A percentile compares a stretch with the other conserved stretches of the same genome.
Conservation (phyloP, 1,284 basidiomycete species). For the Lentinus polychrous region DNA sequence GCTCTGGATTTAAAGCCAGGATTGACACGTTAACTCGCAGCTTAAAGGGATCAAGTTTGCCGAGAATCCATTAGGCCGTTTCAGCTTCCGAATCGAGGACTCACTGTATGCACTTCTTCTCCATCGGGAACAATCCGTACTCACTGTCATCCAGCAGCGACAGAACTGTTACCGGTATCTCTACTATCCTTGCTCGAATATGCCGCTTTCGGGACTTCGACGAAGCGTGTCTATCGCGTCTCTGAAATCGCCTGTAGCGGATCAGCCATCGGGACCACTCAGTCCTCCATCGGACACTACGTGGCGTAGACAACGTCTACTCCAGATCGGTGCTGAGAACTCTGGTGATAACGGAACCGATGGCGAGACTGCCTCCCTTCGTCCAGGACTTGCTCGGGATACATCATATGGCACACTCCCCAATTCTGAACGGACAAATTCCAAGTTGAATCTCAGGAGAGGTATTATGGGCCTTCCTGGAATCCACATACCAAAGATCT, state of each 20-base stretch:
- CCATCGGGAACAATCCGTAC: too few species aligned
- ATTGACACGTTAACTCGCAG: too few species aligned
- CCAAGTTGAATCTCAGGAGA: slow-evolving; percentile 26
- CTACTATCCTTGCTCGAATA: not conserved
- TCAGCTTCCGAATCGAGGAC: too few species aligned
- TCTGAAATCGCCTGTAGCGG: slow-evolving; percentile 8
- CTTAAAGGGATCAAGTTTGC: too few species aligned
- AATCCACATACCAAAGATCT: slow-evolving; percentile 27
- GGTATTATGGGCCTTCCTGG: slow-evolving; percentile 29
- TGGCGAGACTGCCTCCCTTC: slow-evolving; percentile 23
- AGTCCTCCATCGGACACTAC: slow-evolving; percentile 33
- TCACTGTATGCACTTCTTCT: too few species aligned
- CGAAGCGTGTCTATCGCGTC: slow-evolving; percentile 1
- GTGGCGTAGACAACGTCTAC: slow-evolving; percentile 46
- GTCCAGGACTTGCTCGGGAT: slow-evolving; percentile 14
- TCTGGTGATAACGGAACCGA: slow-evolving; percentile 10
- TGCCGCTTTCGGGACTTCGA: not conserved
- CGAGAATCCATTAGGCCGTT: too few species aligned
- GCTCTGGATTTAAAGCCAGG: too few species aligned
- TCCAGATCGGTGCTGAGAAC: slow-evolving; percentile 34
- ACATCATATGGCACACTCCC: slow-evolving; percentile 45
- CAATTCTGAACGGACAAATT: slow-evolving; percentile 20
- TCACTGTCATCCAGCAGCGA: too few species aligned
- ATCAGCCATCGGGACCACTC: slow-evolving; percentile 24
- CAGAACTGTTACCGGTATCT: too few species aligned